These are phyloP conservation scores for Mucor piriformis DNA, from an alignment of 371 early-diverging fungal species.

Conservation along the genomic window DNA sequence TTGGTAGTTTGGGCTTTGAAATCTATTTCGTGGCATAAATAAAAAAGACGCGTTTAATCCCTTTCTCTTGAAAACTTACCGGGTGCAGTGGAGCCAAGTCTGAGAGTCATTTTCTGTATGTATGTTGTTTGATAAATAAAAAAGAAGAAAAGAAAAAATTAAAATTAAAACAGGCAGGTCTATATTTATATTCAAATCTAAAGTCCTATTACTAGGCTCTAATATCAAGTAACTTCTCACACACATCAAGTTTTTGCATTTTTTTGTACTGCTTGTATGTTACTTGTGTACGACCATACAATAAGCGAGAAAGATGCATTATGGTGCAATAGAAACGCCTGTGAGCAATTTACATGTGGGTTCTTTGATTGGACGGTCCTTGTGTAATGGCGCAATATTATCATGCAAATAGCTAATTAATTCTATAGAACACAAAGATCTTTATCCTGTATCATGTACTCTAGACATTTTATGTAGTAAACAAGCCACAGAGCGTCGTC, in stretches of 20 bases:
- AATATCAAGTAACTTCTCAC: no score
- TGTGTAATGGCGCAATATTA: conserved; percentile 24
- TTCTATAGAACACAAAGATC: no score
- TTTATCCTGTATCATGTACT: no score
- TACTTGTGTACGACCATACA: neutral
- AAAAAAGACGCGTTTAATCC: no score
- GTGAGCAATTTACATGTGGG: neutral
- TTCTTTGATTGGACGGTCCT: conserved; percentile 9
- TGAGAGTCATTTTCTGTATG: conserved; percentile 50
- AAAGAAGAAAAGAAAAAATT: conserved; percentile 13
- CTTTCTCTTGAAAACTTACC: no score
- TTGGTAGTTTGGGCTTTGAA: conserved; percentile 87
- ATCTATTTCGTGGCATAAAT: conserved; percentile 39
- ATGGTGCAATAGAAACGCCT: no score
- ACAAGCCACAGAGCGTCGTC: no score
- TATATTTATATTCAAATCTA: neutral
- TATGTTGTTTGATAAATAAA: conserved; percentile 7
- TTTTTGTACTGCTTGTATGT: neutral
- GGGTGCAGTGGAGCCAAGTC: conserved; percentile 68
- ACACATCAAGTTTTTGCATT: neutral
- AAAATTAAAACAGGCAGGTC: neutral
- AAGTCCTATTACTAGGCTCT: no score
- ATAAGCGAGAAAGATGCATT: no score
- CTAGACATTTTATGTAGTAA: no score
- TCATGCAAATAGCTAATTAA: conserved; percentile 18